Evolutionary conservation across 768 basidiomycete genomes (phyloP).

Genomic region (Xanthoconium stramineum): DNA sequence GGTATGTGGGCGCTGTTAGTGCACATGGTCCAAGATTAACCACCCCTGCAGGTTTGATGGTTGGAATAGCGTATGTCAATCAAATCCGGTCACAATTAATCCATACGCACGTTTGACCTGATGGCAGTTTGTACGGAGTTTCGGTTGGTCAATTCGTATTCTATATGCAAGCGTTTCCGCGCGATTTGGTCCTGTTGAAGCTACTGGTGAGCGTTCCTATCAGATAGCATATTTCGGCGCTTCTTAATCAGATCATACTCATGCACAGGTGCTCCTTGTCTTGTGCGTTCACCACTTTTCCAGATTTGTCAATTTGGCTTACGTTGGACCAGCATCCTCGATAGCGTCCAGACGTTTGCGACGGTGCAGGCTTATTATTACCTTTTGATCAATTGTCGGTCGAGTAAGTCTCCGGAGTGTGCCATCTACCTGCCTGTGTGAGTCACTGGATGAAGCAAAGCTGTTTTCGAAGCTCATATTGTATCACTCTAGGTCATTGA

Average conservation of each 20-base stretch:
- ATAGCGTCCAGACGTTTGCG: constrained; percentile 1
- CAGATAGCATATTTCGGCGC: background rate
- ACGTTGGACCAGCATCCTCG: constrained; percentile 7
- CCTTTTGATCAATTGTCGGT: constrained; percentile 11
- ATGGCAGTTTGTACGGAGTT: constrained; percentile 18
- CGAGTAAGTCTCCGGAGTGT: background rate
- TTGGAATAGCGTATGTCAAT: constrained; percentile 13
- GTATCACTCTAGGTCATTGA: background rate
- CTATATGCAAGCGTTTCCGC: constrained; percentile 18
- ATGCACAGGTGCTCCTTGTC: background rate
- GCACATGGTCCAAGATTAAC: background rate
- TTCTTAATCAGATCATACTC: background rate
- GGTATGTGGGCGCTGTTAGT: constrained; percentile 3
- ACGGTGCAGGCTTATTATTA: background rate
- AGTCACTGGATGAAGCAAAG: background rate
- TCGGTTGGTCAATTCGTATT: constrained; percentile 17
- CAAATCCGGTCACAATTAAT: background rate
- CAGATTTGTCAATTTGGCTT: background rate
- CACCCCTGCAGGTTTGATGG: constrained; percentile 17
- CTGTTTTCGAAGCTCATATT: background rate
- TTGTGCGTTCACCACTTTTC: constrained; percentile 5
- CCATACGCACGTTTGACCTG: background rate
- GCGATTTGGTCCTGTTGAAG: constrained; percentile 10
- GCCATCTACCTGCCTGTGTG: constrained; percentile 1
- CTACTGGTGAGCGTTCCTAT: constrained; percentile 8